phyloP scores from a whole-genome alignment of 192 early-diverging fungal genomes.

The Coemansia sp. region DNA sequence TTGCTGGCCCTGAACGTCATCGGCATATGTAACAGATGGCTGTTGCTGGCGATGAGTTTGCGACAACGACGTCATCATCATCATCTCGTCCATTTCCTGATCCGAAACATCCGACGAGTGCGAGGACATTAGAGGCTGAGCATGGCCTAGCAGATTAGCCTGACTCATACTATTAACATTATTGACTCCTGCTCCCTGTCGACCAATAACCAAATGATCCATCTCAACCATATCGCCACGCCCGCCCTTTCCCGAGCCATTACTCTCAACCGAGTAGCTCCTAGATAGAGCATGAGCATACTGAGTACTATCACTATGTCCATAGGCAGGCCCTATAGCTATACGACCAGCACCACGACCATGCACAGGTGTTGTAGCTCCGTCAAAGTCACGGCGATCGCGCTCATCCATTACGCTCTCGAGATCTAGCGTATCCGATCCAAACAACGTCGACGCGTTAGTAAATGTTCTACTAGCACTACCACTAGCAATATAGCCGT shows the following conservation, averaged over 20 bases:
- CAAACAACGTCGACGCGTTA: conserved; percentile 48
- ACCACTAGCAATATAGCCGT: conserved; percentile 1
- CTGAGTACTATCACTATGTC: not conserved
- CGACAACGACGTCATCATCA: conserved; percentile 21
- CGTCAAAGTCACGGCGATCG: conserved; percentile 57
- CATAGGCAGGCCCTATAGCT: not conserved
- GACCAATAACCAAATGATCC: conserved; percentile 17
- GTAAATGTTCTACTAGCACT: conserved; percentile 28
- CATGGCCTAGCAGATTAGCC: conserved; percentile 39
- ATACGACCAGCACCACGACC: conserved; percentile 3
- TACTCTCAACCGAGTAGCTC: conserved; percentile 51
- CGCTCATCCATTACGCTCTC: conserved; percentile 55
- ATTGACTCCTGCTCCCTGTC: not conserved
- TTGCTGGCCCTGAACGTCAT: not conserved
- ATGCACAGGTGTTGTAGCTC: conserved; percentile 34
- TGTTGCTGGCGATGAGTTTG: conserved; percentile 1
- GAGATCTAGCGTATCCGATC: conserved; percentile 34
- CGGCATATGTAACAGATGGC: conserved; percentile 11
- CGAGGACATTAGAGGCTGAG: conserved; percentile 19
- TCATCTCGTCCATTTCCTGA: conserved; percentile 14
- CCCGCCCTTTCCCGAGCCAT: conserved; percentile 7
- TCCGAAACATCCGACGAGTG: conserved; percentile 17
- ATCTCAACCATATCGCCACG: conserved; percentile 26
- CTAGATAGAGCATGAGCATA: conserved; percentile 24
- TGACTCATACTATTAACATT: conserved; percentile 25